These are phyloP conservation scores for Melastoma candidum DNA, from an alignment of 441 rosid species.

Conservation along the genomic window DNA sequence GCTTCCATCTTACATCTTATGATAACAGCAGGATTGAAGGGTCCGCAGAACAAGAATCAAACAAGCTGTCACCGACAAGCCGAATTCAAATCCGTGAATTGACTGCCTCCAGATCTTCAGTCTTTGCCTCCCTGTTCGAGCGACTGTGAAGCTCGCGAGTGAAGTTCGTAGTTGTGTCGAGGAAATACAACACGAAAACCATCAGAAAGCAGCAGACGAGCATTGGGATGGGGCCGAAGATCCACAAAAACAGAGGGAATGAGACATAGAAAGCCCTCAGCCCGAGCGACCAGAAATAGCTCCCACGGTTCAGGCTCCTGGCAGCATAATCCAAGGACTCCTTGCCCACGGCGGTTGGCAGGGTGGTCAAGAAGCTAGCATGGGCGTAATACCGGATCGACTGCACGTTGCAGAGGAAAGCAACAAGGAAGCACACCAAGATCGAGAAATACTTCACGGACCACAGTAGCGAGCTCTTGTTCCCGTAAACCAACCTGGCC, in stretches of 20 bases:
- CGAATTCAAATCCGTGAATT: no score
- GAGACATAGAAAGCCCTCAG: constrained; percentile 79
- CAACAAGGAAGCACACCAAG: constrained; percentile 70
- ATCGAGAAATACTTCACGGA: constrained; percentile 76
- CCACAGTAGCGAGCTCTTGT: constrained; percentile 37
- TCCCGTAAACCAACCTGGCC: constrained; percentile 47
- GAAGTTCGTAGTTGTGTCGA: constrained; percentile 69
- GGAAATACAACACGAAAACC: constrained; percentile 56
- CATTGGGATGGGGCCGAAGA: constrained; percentile 90
- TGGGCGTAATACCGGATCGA: constrained; percentile 87
- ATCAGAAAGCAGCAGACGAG: constrained; percentile 55
- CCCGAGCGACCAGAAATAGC: constrained; percentile 87
- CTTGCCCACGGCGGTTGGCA: constrained; percentile 46
- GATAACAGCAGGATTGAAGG: no score
- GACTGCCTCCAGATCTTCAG: constrained; percentile 35
- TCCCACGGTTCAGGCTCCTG: constrained; percentile 77
- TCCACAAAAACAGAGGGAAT: constrained; percentile 85
- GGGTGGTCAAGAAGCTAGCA: constrained; percentile 36
- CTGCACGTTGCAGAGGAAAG: constrained; percentile 88
- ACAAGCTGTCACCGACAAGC: no score
- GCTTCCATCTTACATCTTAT: no score
- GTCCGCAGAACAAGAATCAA: no score
- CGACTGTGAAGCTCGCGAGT: constrained; percentile 50
- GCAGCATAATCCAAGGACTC: constrained; percentile 58
- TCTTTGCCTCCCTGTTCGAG: constrained; percentile 32